These are phyloP conservation scores for Globisporangium heterothallicum DNA, from an alignment of 352 stramenopile species.

Conservation along the genomic window DNA sequence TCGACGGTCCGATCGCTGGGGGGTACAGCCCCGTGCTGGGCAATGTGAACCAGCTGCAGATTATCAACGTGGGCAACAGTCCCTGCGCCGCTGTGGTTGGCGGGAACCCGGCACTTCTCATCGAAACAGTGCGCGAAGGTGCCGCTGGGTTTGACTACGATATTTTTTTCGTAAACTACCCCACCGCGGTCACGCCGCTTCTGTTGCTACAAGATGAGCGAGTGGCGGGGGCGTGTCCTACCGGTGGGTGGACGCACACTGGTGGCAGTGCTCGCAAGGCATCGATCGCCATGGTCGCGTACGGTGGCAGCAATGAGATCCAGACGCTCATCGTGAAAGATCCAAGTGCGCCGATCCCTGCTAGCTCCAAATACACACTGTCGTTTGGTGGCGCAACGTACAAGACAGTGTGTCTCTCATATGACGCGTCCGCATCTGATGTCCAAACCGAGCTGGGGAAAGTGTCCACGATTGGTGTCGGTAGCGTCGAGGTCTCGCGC, in stretches of 20 bases:
- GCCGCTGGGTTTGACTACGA: conserved; percentile 63
- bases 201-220: conserved; percentile 33
- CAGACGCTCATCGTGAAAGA: conserved; percentile 48
- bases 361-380: conserved; percentile 32
- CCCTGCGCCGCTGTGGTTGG: conserved; percentile 35
- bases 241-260: conserved; percentile 23
- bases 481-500: conserved; percentile 40
- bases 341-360: conserved; percentile 10
- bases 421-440: conserved; percentile 15
- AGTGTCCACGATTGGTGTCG: conserved; percentile 28
- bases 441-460: conserved; percentile 24
- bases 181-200: conserved; percentile 19
- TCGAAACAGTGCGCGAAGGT: conserved; percentile 67
- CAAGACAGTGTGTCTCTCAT: conserved; percentile 32
- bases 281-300: conserved; percentile 32
- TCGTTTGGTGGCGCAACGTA: conserved; percentile 30
- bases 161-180: conserved; percentile 64
- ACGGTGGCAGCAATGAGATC: conserved; percentile 57
- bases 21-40: conserved; percentile 57
- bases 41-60: conserved; percentile 37
- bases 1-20: conserved; percentile 45
- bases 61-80: conserved; percentile 44
- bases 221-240: conserved; percentile 17
- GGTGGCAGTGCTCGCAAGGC: conserved; percentile 38
- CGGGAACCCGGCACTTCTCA: conserved; percentile 46